phyloP scores from a whole-genome alignment of 345 rosid genomes.

The Hibiscus trionum region DNA sequence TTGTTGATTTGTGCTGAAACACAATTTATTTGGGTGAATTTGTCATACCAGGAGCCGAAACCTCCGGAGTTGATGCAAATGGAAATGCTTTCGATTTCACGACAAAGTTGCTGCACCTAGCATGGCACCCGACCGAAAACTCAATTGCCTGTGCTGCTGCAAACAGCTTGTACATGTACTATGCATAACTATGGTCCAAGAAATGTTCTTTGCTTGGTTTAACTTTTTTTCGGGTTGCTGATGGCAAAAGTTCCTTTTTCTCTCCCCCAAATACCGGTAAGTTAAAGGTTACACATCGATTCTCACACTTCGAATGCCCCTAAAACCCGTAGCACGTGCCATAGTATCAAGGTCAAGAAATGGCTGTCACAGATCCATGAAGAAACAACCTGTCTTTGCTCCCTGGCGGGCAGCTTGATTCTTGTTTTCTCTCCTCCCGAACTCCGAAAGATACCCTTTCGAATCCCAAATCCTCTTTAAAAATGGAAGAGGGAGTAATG shows the following conservation, averaged over 20 bases:
- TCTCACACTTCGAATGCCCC: constrained; percentile 24
- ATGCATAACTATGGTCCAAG: constrained; percentile 47
- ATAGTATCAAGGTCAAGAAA: constrained; percentile 16
- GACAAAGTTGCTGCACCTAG: constrained; percentile 87
- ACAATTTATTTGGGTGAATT: neutral
- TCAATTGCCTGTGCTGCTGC: constrained; percentile 99
- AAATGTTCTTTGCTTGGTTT: constrained; percentile 28
- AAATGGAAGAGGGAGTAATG: too few species aligned
- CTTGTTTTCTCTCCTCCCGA: neutral
- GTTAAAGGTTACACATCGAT: constrained; percentile 31
- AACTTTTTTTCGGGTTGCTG: constrained; percentile 39
- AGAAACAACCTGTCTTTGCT: constrained; percentile 17
- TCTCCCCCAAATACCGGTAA: constrained; percentile 24
- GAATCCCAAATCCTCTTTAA: constrained; percentile 4
- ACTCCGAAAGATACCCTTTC: constrained; percentile 12
- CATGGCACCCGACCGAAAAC: constrained; percentile 96
- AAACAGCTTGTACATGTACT: constrained; percentile 99
- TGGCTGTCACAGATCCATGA: constrained; percentile 24
- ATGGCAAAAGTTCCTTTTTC: constrained; percentile 35
- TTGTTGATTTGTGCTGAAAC: neutral
- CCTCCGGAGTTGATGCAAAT: constrained; percentile 70
- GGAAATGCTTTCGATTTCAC: constrained; percentile 89
- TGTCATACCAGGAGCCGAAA: constrained; percentile 56
- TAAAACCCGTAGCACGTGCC: constrained; percentile 24
- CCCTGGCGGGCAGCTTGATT: constrained; percentile 36